Conservation (phyloP, 495 filamentous ascomycete genomes). For the Podospora fimiseda region DNA sequence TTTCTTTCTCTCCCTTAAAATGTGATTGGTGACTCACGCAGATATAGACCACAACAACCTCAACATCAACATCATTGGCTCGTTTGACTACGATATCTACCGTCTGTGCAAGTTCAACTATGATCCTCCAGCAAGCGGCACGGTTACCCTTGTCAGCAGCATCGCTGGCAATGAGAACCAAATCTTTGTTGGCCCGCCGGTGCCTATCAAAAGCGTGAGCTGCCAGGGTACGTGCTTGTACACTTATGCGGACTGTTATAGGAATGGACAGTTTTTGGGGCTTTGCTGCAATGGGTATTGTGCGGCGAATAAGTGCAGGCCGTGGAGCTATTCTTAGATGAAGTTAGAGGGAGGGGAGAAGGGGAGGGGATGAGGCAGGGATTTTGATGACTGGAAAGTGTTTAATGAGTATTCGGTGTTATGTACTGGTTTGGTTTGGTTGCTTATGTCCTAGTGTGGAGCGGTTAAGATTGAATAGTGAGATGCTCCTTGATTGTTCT, state of each 20-base stretch:
- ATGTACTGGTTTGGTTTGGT: too few relatives aligned
- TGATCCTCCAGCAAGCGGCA: constrained; percentile 4
- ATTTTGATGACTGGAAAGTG: too few relatives aligned
- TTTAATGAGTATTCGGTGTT: too few relatives aligned
- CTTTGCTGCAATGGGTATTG: constrained; percentile 28
- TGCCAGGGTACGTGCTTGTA: constrained; percentile 24
- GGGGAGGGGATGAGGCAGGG: too few relatives aligned
- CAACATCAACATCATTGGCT: constrained; percentile 23
- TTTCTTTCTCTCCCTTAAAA: background rate
- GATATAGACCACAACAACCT: constrained; percentile 19
- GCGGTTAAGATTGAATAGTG: too few relatives aligned
- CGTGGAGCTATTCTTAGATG: constrained; percentile 19
- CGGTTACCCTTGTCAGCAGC: constrained; percentile 16
- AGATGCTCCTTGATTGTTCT: too few relatives aligned
- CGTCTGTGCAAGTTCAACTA: constrained; percentile 20
- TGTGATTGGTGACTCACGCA: background rate
- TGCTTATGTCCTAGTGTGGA: too few relatives aligned
- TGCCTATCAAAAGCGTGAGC: constrained; percentile 22
- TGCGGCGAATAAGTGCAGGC: constrained; percentile 27
- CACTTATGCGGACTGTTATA: constrained; percentile 22
- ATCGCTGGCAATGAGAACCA: constrained; percentile 19
- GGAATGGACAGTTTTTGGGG: constrained; percentile 21
- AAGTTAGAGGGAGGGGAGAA: background rate
- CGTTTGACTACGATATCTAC: constrained; percentile 25
- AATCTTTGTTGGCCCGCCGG: constrained; percentile 25